These are phyloP conservation scores for Gonapodya prolifera DNA, from an alignment of 192 early-diverging fungal species.

Conservation along the genomic window DNA sequence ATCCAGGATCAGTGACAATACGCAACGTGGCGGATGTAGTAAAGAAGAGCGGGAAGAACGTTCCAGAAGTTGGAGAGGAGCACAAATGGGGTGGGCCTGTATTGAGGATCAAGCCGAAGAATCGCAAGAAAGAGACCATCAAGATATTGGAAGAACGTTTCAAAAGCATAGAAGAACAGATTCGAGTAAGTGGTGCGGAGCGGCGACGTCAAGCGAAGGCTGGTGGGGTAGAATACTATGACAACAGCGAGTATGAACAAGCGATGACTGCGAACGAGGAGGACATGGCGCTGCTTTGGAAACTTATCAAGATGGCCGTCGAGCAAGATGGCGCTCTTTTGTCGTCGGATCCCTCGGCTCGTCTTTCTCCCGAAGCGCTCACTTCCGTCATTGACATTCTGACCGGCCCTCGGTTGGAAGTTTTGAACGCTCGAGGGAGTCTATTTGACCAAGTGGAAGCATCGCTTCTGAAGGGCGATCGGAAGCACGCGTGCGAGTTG, in stretches of 20 bases:
- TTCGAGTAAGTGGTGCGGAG: not conserved
- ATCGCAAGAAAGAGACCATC: constrained; percentile 6
- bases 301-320: constrained; percentile 42
- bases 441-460: constrained; percentile 21
- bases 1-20: not conserved
- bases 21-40: constrained; percentile 4
- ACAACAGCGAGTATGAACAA: not conserved
- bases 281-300: constrained; percentile 36
- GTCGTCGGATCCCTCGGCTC: constrained; percentile 27
- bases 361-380: not conserved
- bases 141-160: constrained; percentile 4
- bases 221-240: not conserved
- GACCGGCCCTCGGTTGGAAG: not conserved
- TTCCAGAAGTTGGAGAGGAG: not conserved
- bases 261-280: not conserved
- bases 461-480: constrained; percentile 24
- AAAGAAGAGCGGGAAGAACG: not conserved
- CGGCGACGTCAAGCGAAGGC: not conserved
- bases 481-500: constrained; percentile 22
- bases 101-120: constrained; percentile 6
- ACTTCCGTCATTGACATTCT: not conserved
- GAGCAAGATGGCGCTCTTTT: constrained; percentile 50
- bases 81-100: constrained; percentile 8
- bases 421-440: constrained; percentile 10
- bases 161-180: not conserved